These are phyloP conservation scores for Aspergillus arachidicola DNA, from an alignment of 2,329 filamentous ascomycete genomes.

Conservation along the genomic window DNA sequence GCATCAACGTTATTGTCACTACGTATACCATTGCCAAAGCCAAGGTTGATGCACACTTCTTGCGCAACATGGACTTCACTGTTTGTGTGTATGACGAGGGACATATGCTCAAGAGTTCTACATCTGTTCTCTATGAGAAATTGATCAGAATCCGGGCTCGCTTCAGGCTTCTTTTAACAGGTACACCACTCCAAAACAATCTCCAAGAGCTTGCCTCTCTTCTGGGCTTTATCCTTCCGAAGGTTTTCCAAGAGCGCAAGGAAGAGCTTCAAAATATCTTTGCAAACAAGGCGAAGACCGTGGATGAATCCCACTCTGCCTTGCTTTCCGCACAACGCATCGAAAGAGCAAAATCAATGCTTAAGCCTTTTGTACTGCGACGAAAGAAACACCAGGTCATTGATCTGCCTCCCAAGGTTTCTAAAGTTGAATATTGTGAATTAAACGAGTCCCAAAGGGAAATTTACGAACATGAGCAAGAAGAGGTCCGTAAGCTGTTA, in stretches of 20 bases:
- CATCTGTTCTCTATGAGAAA: constrained; percentile 78
- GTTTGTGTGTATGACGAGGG: constrained; percentile 87
- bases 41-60: constrained; percentile 64
- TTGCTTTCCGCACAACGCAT: constrained; percentile 87
- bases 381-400: constrained; percentile 92
- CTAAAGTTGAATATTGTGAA: constrained; percentile 77
- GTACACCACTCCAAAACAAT: constrained; percentile 95
- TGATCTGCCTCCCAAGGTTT: constrained; percentile 78
- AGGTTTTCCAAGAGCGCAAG: constrained; percentile 74
- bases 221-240: constrained; percentile 89
- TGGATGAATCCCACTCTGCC: constrained; percentile 71
- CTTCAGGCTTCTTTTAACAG: constrained; percentile 86
- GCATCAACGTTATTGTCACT: constrained; percentile 70
- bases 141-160: constrained; percentile 74
- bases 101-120: constrained; percentile 86
- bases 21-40: constrained; percentile 70
- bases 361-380: constrained; percentile 92
- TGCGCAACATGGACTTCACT: constrained; percentile 61
- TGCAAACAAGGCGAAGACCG: constrained; percentile 84
- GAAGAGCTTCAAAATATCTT: constrained; percentile 86
- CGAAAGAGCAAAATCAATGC: constrained; percentile 81
- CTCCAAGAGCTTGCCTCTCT: constrained; percentile 87
- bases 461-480: constrained; percentile 73
- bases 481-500: constrained; percentile 61
- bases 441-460: constrained; percentile 72